Conservation (phyloP, 805 yeast species). For the Nematodospora valgi region DNA sequence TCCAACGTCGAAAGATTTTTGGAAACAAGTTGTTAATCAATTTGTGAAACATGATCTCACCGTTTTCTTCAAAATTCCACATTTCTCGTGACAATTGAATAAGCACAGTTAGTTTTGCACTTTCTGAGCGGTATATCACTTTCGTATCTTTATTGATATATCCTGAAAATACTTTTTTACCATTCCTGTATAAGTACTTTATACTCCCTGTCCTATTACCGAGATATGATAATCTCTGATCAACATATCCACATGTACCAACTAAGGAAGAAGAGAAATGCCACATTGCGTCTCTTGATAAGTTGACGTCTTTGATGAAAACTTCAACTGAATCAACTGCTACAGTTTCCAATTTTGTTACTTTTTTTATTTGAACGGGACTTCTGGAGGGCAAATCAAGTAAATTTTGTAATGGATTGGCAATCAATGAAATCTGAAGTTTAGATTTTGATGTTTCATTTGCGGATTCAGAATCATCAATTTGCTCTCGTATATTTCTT, state of each 20-base stretch:
- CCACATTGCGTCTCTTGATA: conserved; percentile 95
- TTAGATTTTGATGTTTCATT: conserved; percentile 17
- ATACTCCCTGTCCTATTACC: conserved; percentile 61
- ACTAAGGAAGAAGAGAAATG: conserved; percentile 59
- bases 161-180: conserved; percentile 69
- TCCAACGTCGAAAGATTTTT: conserved; percentile 82
- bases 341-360: conserved; percentile 42
- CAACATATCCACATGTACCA: conserved; percentile 61
- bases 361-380: conserved; percentile 52
- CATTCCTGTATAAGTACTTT: conserved; percentile 61
- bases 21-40: conserved; percentile 92
- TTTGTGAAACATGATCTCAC: conserved; percentile 90
- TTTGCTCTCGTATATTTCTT: conserved; percentile 13
- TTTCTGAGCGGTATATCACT: conserved; percentile 84
- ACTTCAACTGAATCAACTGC: conserved; percentile 82
- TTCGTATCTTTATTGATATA: conserved; percentile 73
- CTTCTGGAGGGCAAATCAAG: conserved; percentile 68
- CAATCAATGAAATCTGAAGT: conserved; percentile 51
- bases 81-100: conserved; percentile 91
- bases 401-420: conserved; percentile 56
- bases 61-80: conserved; percentile 98
- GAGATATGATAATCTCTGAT: conserved; percentile 62
- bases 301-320: conserved; percentile 70
- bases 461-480: conserved; percentile 4
- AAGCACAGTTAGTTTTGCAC: conserved; percentile 77